Evolutionary conservation across 768 basidiomycete species (phyloP), one percentile per base, ranked within the genome.

Genomic region (Termitomyces sp.): DNA sequence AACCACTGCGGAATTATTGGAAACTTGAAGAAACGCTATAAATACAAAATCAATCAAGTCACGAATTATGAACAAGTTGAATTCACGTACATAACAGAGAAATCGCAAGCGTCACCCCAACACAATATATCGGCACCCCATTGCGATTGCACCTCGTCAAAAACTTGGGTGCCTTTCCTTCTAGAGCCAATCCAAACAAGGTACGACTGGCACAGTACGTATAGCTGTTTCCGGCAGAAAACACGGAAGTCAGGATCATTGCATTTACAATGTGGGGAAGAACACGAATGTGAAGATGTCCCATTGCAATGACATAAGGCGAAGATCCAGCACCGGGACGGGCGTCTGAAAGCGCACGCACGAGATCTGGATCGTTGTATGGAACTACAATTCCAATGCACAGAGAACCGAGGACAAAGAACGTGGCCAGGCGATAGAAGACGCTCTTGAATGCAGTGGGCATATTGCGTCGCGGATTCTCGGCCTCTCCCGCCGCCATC

Each of bases 271-370:
- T 83, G 49, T 83, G 82, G 6, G 85, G 85, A 10, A 89, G 72
- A 5, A 80, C 78, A 55, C 80, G 83, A 63, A 93, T 89, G 6
- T 85, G 78, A 40, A 91, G 77, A 40, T 80, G 78, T 55, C 75
- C 74, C 79, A 95, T 91, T 16, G 91, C 91, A 59, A 94, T 88
- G 44, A 94, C 91, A 73, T 93, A 95, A 0, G 93, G 92, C 8
- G 88, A 90, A 27, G 87, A 74, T 2, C 85, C 84, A 36, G 80
- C 80, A 20, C 79, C 80, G 0, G 81, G 78, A 37, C 71, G 72
- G 0, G 91, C 89, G 49, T 82, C 79, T 1, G 83, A 83, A 20
- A 82, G 67, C 0, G 79, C 82, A 47, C 68, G 65, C 37, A 85
- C 73, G 32, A 92, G 76, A 46, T 76, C 65, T 1, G 78, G 74